Evolutionary conservation across 768 basidiomycete genomes (phyloP).

Genomic region (Suillus variegatus): DNA sequence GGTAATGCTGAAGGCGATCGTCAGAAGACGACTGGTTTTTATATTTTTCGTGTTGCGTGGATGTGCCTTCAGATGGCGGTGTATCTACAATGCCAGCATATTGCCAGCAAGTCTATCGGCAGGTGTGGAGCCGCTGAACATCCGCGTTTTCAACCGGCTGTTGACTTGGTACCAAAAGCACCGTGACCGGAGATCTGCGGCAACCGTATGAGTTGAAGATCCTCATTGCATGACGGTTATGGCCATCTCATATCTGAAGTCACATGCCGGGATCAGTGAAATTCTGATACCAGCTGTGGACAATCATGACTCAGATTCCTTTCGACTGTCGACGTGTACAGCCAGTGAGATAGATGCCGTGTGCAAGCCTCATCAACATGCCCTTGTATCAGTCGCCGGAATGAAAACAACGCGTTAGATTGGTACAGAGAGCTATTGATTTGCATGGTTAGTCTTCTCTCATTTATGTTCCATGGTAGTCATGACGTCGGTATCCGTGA

Average conservation of each 20-base stretch:
- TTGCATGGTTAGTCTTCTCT: constrained; percentile 66
- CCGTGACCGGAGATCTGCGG: too few species aligned
- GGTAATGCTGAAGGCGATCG: not conserved
- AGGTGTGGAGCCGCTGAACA: too few species aligned
- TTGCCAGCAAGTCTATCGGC: too few species aligned
- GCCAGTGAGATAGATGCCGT: too few species aligned
- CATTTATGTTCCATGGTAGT: constrained; percentile 55
- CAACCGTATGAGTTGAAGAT: too few species aligned
- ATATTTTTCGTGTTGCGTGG: not conserved
- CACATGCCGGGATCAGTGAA: too few species aligned
- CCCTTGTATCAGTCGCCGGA: constrained; percentile 60
- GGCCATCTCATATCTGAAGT: too few species aligned
- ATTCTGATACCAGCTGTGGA: too few species aligned
- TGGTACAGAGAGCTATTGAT: constrained; percentile 64
- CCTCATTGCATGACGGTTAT: too few species aligned
- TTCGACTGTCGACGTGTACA: not conserved
- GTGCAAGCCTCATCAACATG: too few species aligned
- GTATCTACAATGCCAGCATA: not conserved
- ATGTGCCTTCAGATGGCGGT: not conserved
- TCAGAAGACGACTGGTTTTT: not conserved
- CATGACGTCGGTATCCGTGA: not conserved
- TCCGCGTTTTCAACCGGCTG: too few species aligned
- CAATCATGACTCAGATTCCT: not conserved
- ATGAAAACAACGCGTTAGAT: constrained; percentile 83
- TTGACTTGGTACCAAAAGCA: too few species aligned